Base-by-base conservation (phyloP, 2,329 filamentous ascomycete species). In the Periconia sp. region DNA sequence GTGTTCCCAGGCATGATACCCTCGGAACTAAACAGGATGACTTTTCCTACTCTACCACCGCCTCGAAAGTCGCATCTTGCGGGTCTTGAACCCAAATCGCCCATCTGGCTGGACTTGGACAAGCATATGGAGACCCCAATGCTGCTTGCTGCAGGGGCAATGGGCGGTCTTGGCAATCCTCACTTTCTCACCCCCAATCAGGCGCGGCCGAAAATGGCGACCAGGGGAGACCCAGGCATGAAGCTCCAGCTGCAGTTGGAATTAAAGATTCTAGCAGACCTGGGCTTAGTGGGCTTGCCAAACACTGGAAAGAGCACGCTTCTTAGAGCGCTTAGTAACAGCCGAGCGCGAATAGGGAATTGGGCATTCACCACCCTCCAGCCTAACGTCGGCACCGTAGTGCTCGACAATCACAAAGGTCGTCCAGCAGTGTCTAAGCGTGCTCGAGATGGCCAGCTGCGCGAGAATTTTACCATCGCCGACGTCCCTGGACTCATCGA, bases 321-420 rank as follows among this genome's bases (percentile, higher is more conserved):
- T 1, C 80, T 97, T 12, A 85, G 94, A 13, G 86, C 92, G 3
- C 75, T 99, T 58, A 95, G 86, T 59, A 92, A 92, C 68, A 95
- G 89, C 66, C 86, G 91, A 46, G 89, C 94, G 2, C 83, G 94
- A 26, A 85, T 99, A 4, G 94, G 94, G 28, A 86, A 88, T 66
- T 99, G 94, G 94, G 92, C 91, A 8, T 99, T 99, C 68, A 99
- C 94, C 3, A 99, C 94, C 0, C 78, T 99, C 7, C 87, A 92
- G 56, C 94, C 94, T 3, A 96, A 95, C 57, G 95, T 99, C 40
- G 94, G 94, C 36, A 99, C 94, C 1, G 90, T 99, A 5, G 87
- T 97, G 11, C 81, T 99, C 9, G 94, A 99, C 69, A 83, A 92
- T 65, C 83, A 94, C 73, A 85, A 84, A 44, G 90, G 92, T 2